Conservation (phyloP, 345 rosid genomes). For the Alliaria petiolata region DNA sequence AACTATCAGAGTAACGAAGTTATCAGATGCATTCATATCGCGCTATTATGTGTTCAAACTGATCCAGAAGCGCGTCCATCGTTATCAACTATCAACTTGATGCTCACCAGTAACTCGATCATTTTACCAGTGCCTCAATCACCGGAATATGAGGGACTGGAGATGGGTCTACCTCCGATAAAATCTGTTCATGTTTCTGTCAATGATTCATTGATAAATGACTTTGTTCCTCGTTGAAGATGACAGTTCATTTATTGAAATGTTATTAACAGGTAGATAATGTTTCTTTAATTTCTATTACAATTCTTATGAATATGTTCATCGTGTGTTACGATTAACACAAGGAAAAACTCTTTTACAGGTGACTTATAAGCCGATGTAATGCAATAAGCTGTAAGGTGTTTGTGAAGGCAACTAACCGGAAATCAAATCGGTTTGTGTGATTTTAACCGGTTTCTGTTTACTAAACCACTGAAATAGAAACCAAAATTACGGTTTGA, state of each 20-base stretch:
- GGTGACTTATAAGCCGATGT: neutral
- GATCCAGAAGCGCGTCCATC: constrained; percentile 39
- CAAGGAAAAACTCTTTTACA: neutral
- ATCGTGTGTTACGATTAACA: neutral
- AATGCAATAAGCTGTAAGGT: neutral
- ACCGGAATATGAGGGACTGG: constrained; percentile 13
- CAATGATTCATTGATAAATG: neutral
- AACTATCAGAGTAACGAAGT: constrained; percentile 35
- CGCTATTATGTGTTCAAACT: constrained; percentile 45
- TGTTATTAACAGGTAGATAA: neutral
- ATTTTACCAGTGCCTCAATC: constrained; percentile 26
- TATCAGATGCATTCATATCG: constrained; percentile 46
- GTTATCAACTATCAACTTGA: constrained; percentile 19
- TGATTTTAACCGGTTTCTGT: neutral
- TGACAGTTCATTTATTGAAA: neutral
- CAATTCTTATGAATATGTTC: neutral
- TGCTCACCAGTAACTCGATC: constrained; percentile 34
- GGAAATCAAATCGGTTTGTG: neutral
- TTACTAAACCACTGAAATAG: neutral
- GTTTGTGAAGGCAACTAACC: neutral
- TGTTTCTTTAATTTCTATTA: neutral
- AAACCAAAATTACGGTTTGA: neutral
- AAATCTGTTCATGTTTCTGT: neutral
- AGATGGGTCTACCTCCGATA: neutral
- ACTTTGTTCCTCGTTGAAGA: constrained; percentile 20